Evolutionary conservation across 2,329 filamentous ascomycete species (phyloP).

Genomic region (Pestalotiopsis sp.): DNA sequence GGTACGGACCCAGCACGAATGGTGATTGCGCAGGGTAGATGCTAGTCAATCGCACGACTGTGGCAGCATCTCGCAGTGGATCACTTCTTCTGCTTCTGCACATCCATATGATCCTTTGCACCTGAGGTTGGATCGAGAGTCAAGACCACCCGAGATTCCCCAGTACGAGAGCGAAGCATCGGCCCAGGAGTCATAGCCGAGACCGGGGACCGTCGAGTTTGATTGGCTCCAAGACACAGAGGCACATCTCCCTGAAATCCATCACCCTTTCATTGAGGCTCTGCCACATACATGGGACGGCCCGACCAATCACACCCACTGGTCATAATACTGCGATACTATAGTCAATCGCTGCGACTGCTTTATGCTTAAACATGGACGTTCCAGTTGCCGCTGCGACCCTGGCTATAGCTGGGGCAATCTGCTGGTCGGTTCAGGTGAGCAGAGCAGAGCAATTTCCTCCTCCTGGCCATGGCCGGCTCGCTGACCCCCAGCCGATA

Average conservation of each 20-base stretch:
- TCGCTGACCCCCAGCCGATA: slow-evolving; percentile 29
- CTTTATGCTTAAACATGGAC: slow-evolving; percentile 6
- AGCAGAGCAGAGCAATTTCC: slow-evolving; percentile 11
- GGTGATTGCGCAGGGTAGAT: neutral
- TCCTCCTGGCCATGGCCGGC: no score
- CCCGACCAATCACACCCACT: neutral
- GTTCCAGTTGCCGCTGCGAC: neutral
- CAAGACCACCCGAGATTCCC: neutral
- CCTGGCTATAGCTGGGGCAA: slow-evolving; percentile 16
- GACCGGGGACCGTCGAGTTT: neutral
- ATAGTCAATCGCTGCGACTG: neutral
- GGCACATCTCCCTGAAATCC: neutral
- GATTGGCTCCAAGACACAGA: neutral
- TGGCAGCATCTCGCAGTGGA: neutral
- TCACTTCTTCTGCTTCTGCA: neutral
- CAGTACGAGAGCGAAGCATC: neutral
- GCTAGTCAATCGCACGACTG: neutral
- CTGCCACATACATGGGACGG: neutral
- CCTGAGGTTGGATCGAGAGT: neutral
- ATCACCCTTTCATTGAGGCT: neutral
- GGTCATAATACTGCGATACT: neutral
- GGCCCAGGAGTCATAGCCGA: neutral
- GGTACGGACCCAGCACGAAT: neutral
- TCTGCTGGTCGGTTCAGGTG: slow-evolving; percentile 70
- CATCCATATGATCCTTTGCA: neutral